These are phyloP conservation scores for Noccaea bulbosa DNA, from an alignment of 345 rosid genomes.

Conservation along the genomic window DNA sequence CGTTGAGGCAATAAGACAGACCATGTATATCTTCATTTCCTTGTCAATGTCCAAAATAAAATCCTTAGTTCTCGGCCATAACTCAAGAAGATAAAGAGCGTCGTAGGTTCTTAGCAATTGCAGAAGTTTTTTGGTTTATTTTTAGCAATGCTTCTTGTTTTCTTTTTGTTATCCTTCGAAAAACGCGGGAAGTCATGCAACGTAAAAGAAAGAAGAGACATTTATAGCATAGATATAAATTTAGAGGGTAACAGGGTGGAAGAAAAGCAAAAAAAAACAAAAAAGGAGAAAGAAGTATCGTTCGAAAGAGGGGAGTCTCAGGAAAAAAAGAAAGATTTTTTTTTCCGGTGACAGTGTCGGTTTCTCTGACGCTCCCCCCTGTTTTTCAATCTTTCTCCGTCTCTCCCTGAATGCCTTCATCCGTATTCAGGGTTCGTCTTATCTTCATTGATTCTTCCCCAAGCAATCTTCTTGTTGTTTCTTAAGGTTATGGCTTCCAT, in stretches of 20 bases:
- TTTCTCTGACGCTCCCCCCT: conserved; percentile 63
- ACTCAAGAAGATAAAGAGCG: conserved; percentile 2
- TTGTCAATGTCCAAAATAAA: conserved; percentile 18
- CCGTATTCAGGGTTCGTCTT: conserved; percentile 78
- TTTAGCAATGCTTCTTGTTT: conserved; percentile 27
- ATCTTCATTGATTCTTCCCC: not conserved
- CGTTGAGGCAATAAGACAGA: not conserved
- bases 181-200: conserved; percentile 34
- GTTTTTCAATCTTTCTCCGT: conserved; percentile 58
- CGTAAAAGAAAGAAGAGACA: conserved; percentile 34
- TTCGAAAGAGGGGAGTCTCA: conserved; percentile 50
- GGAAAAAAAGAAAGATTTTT: conserved; percentile 39
- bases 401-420: conserved; percentile 76
- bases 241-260: conserved; percentile 27
- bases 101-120: not conserved
- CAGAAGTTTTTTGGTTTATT: conserved; percentile 7
- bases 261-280: conserved; percentile 5
- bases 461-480: conserved; percentile 17
- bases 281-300: conserved; percentile 32
- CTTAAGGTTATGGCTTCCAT: too few species aligned
- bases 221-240: conserved; percentile 23
- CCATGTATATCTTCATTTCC: not conserved
- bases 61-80: conserved; percentile 18
- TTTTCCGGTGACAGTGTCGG: conserved; percentile 60
- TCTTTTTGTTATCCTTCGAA: not conserved